Base-by-base conservation (phyloP, 306 rosid genomes). In the Inga laurina region DNA sequence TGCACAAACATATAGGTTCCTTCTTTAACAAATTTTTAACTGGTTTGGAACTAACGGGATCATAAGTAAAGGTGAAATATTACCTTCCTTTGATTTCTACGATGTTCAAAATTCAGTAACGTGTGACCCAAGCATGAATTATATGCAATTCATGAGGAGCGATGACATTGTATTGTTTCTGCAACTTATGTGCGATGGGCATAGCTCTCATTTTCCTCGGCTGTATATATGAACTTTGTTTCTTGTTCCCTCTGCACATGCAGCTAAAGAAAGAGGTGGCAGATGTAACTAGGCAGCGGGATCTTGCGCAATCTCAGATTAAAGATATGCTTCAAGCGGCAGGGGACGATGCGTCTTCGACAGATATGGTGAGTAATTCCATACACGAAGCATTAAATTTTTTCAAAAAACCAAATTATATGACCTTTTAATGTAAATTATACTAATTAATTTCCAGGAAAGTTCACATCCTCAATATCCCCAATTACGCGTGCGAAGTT, bases 201-300 rank as follows among this genome's bases (percentile, higher is more conserved):
- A 59, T 57, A 72, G 72, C 30, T 69, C 72, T 79, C 10, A 59
- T 75, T 79, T 54, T 73, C 46, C 45, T 13, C 37, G 75, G 66
- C 43, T 77, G 49, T 39, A 54, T 44, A 72, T 37, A 76, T 79
- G 82, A 80, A 73, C 43, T 51, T 11, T 62, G 64, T 77, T 11
- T 82, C 27, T 78, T 85, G 30, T 37, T 61, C 77, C 45, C 70
- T 32, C 61, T 49, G 68, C 44, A 61, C 77, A 49, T 87, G 91
- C 94, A 97, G 99, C 95, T 97, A 74, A 92, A 85, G 89, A 89
- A 88, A 83, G 97, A 94, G 89, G 56, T 92, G 22, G 80, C 77
- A 49, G 97, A 94, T 74, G 79, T 93, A 56, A 78, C 90, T 21
- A 48, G 84, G 88, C 91, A 97, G 85, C 87, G 90, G 24, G 95